Evolutionary conservation across 2,329 filamentous ascomycete genomes (phyloP), one percentile per base, ranked within the genome.

Genomic region (Stenocarpella maydis): DNA sequence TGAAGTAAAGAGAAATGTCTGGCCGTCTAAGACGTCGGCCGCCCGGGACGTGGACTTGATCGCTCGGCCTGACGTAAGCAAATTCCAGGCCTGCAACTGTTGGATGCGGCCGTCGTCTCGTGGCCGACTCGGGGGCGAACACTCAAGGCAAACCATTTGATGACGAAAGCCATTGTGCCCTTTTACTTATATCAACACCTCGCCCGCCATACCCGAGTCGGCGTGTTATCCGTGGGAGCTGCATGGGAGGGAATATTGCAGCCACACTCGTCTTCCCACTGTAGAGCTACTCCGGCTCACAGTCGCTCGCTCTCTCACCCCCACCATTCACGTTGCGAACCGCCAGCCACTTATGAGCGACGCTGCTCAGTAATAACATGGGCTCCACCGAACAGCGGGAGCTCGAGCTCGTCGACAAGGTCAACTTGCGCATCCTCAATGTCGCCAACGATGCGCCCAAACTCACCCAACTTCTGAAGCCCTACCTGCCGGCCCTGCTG

Each of bases 381-480:
- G 68, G 76, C 6, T 77, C 82, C 14, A 75, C 82, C 7, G 90
- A 92, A 80, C 85, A 91, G 79, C 89, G 90, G 72, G 94, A 97
- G 86, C 85, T 97, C 74, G 88, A 90, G 73, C 88, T 98, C 71
- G 88, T 97, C 65, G 92, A 92, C 76, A 95, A 93, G 77, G 91
- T 97, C 54, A 94, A 97, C 79, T 89, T 96, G 77, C 88, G 91
- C 72, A 96, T 98, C 75, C 78, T 89, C 19, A 91, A 89, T 34
- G 88, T 95, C 65, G 92, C 95, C 34, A 92, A 94, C 74, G 91
- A 94, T 64, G 95, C 98, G 78, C 85, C 89, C 72, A 97, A 95
- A 81, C 87, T 99, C 1, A 89, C 95, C 78, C 82, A 89, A 28
- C 84, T 96, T 19, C 85, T 99, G 21, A 89, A 92, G 75, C 90